These are phyloP conservation scores for Talaromyces funiculosus DNA, from an alignment of 2,329 filamentous ascomycete genomes.

Conservation along the genomic window DNA sequence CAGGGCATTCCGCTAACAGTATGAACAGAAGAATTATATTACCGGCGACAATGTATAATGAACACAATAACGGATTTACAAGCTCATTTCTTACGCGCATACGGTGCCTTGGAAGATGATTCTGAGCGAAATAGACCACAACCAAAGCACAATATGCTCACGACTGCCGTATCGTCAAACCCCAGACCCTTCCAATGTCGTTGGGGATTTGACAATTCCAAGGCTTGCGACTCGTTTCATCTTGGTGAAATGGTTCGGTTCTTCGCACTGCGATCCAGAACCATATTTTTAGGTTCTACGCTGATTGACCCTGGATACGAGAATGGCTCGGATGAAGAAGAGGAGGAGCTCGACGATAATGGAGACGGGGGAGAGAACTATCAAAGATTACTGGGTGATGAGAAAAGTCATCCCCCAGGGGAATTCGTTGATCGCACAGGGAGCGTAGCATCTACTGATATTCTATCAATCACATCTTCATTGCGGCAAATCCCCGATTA, in stretches of 20 bases:
- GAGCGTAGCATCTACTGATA: constrained; percentile 13
- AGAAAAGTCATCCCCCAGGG: not conserved
- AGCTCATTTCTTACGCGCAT: constrained; percentile 37
- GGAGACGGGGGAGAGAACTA: constrained; percentile 5
- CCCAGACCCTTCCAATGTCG: constrained; percentile 35
- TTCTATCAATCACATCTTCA: constrained; percentile 30
- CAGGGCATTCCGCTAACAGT: not conserved
- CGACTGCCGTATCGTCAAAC: constrained; percentile 14
- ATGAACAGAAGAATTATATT: constrained; percentile 37
- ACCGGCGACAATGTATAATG: constrained; percentile 36
- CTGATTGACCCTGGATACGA: constrained; percentile 32
- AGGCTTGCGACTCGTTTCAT: constrained; percentile 41
- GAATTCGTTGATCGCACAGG: not conserved
- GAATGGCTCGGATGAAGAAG: constrained; percentile 14
- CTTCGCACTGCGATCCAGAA: constrained; percentile 37
- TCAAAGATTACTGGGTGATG: constrained; percentile 7
- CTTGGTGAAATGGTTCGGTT: constrained; percentile 42
- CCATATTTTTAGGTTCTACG: constrained; percentile 37
- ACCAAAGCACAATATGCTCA: constrained; percentile 13
- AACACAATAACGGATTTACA: constrained; percentile 41
- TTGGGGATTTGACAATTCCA: constrained; percentile 37
- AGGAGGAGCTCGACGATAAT: constrained; percentile 11
- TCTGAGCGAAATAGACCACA: not conserved
- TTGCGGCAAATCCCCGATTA: constrained; percentile 40
- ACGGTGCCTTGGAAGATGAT: constrained; percentile 32